Percentiles rank a stretch among this genome's conserved stretches.
Evolutionary conservation across 768 basidiomycete genomes (phyloP).

Genomic region (Filobasidium floriforme): DNA sequence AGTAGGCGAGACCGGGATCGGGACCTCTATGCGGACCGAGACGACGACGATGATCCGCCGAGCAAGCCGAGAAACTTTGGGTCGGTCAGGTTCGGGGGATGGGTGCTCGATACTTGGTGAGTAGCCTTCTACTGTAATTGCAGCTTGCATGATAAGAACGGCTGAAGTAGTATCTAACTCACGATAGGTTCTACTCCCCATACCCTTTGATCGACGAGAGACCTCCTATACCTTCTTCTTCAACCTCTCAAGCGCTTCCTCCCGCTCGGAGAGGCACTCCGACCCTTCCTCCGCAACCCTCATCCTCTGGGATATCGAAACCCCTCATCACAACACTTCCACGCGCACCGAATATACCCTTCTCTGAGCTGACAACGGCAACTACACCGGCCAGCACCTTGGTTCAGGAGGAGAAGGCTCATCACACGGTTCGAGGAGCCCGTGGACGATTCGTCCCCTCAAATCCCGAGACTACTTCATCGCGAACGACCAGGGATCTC

Average conservation of each 20-base stretch:
- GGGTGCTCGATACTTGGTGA: constrained; percentile 82
- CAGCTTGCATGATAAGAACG: background rate
- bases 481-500: background rate
- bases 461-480: background rate
- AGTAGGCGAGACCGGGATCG: background rate
- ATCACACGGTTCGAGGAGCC: background rate
- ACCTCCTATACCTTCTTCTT: constrained; percentile 49
- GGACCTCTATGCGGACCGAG: background rate
- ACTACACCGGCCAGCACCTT: background rate
- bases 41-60: constrained; percentile 7
- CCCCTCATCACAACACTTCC: constrained; percentile 1
- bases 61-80: constrained; percentile 61
- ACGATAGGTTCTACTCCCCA: constrained; percentile 79
- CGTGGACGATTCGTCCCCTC: background rate
- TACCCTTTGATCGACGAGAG: constrained; percentile 56
- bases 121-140: constrained; percentile 37
- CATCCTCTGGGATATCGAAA: constrained; percentile 3
- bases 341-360: background rate
- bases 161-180: background rate
- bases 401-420: background rate
- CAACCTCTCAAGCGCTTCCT: constrained; percentile 29
- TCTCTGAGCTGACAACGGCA: background rate
- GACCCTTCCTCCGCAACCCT: background rate
- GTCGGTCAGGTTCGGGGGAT: constrained; percentile 72
- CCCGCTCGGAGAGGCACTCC: constrained; percentile 31